Evolutionary conservation across 2,329 filamentous ascomycete genomes (phyloP).

Genomic region (Ascochyta fabae): DNA sequence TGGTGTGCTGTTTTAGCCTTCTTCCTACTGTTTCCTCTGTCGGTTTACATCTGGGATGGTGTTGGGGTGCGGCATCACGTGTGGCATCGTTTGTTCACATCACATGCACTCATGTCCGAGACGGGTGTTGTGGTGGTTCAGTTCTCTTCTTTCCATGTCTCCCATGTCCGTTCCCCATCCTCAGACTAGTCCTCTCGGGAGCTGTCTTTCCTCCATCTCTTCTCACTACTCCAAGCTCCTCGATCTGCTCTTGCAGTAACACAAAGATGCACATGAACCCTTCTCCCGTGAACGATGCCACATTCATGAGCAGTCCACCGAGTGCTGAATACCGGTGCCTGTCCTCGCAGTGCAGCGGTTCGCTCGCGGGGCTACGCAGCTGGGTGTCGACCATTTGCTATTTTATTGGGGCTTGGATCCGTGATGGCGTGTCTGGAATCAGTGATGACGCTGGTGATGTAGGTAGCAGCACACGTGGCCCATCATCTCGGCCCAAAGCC

Average conservation of each 20-base stretch:
- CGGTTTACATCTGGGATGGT: not conserved
- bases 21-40: constrained; percentile 1
- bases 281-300: no score
- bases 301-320: no score
- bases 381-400: not conserved
- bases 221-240: not conserved
- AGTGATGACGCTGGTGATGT: not conserved
- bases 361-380: not conserved
- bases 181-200: not conserved
- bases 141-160: constrained; percentile 7
- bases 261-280: no score
- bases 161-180: constrained; percentile 14
- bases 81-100: not conserved
- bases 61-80: not conserved
- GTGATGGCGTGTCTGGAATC: no score
- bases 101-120: no score
- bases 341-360: not conserved
- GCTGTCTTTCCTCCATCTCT: not conserved
- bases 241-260: no score
- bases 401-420: no score
- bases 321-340: no score
- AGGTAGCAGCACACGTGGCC: not conserved
- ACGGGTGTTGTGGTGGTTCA: not conserved
- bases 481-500: constrained; percentile 19
- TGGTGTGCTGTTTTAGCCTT: constrained; percentile 1